Evolutionary conservation across 1,284 basidiomycete species (phyloP).

Genomic region (Peniophora sp.): DNA sequence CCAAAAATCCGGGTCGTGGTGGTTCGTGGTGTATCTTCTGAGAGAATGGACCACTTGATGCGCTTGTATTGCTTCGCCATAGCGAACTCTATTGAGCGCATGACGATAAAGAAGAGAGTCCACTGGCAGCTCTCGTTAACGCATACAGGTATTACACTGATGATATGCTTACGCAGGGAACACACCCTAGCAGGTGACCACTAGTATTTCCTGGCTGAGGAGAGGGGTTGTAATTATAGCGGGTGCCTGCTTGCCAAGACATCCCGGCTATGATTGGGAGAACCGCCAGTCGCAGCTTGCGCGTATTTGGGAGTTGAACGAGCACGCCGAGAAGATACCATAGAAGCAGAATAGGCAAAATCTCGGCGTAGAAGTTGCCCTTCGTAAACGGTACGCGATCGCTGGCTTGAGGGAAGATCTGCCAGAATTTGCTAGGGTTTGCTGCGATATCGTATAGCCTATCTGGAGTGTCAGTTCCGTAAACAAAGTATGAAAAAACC

Average conservation of each 20-base stretch:
- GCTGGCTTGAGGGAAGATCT: no score
- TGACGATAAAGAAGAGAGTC: neutral
- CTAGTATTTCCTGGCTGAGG: neutral
- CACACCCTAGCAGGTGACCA: neutral
- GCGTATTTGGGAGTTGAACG: constrained; percentile 4
- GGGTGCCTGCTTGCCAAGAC: neutral
- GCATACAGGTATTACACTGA: neutral
- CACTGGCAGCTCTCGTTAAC: neutral
- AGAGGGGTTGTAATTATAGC: neutral
- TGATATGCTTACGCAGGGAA: neutral
- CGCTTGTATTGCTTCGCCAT: neutral
- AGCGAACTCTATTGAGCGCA: neutral
- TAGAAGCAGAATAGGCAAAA: neutral
- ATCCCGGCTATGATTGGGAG: neutral
- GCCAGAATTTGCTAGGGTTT: no score
- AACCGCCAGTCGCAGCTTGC: constrained; percentile 1
- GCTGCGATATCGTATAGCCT: no score
- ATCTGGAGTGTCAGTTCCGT: no score
- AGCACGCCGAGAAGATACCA: constrained; percentile 4
- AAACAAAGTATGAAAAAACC: no score
- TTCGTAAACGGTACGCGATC: constrained; percentile 1
- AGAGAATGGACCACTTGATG: neutral
- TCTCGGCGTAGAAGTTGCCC: neutral
- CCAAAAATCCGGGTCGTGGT: neutral
- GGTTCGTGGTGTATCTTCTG: neutral